Evolutionary conservation across 1,284 basidiomycete species (phyloP).

Genomic region (Neolentinus lepideus): DNA sequence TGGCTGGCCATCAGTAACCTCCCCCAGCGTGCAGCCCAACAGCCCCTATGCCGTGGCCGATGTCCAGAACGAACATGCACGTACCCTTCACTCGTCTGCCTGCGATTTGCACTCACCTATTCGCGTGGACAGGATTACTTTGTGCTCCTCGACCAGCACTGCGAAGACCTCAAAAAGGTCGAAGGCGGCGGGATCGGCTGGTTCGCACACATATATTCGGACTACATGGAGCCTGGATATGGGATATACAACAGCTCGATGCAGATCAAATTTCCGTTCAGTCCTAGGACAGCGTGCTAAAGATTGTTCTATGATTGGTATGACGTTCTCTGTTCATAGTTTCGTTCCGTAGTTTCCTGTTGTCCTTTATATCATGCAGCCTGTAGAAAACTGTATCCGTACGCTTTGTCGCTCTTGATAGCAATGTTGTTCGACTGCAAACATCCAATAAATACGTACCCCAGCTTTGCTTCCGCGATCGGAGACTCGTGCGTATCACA

Average conservation of each 20-base stretch:
- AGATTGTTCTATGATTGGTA: no score
- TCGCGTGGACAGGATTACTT: conserved; percentile 42
- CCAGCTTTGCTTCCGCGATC: no score
- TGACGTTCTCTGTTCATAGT: no score
- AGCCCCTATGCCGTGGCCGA: conserved; percentile 41
- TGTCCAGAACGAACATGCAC: conserved; percentile 49
- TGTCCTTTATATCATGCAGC: no score
- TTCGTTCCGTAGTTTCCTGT: no score
- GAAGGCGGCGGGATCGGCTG: conserved; percentile 66
- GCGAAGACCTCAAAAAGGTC: conserved; percentile 50
- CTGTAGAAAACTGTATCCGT: no score
- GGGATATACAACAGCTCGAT: conserved; percentile 51
- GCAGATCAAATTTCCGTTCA: conserved; percentile 9
- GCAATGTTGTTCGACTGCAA: no score
- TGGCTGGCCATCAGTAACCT: conserved; percentile 65
- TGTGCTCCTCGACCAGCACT: conserved; percentile 57
- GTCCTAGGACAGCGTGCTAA: conserved; percentile 39
- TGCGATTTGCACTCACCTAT: neutral
- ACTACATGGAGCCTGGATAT: conserved; percentile 59
- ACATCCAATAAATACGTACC: no score
- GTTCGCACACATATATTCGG: conserved; percentile 75
- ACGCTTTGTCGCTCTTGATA: no score
- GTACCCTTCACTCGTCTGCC: conserved; percentile 11
- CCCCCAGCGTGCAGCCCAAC: conserved; percentile 52
- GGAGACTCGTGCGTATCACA: no score